A percentile compares a stretch with the other conserved stretches of the same genome.
Evolutionary conservation across 2,329 filamentous ascomycete genomes (phyloP).

Genomic region (Sclerotinia subarctica): DNA sequence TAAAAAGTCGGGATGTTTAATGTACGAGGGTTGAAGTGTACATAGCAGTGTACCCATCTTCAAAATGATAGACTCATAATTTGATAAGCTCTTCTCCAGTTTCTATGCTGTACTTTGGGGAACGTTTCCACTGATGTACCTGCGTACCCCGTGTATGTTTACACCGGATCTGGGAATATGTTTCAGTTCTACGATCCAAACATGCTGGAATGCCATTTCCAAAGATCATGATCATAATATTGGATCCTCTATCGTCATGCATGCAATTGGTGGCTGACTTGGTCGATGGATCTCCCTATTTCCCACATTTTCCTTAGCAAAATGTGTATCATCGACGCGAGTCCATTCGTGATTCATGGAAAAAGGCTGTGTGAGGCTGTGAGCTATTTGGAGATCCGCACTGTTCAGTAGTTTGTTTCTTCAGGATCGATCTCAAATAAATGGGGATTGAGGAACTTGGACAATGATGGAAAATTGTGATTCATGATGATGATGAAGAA

Average conservation of each 20-base stretch:
- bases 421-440: background rate
- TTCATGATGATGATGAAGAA: background rate
- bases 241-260: background rate
- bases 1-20: too few species aligned
- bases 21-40: too few species aligned
- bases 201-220: background rate
- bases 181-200: background rate
- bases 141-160: background rate
- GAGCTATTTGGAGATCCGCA: constrained; percentile 14
- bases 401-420: constrained; percentile 20
- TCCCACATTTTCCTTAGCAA: background rate
- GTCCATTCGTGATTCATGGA: background rate
- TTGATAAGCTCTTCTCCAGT: background rate
- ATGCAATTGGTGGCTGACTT: background rate
- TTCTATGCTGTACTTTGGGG: background rate
- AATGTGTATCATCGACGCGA: constrained; percentile 6
- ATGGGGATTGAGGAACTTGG: background rate
- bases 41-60: background rate
- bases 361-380: background rate
- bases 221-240: background rate
- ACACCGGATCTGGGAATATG: background rate
- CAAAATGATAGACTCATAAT: background rate
- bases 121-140: constrained; percentile 1
- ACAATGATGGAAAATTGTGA: background rate
- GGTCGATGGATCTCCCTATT: background rate